Conservation (phyloP, 2,329 filamentous ascomycete genomes). For the Aspergillaceae sp. region DNA sequence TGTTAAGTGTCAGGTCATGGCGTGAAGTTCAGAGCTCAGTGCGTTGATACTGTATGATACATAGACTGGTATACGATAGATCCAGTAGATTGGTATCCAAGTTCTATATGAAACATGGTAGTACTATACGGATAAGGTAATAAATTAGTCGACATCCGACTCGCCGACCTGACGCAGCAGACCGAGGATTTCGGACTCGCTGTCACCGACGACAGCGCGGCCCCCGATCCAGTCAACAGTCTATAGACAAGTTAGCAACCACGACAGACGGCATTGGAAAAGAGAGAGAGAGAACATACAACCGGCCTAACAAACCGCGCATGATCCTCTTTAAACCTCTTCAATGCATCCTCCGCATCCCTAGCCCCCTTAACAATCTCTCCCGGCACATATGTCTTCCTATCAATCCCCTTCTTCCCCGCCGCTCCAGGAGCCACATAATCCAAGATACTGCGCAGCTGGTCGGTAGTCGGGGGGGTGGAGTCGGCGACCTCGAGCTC, state of each 20-base stretch:
- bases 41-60: conserved; percentile 20
- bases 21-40: conserved; percentile 18
- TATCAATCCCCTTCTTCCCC: conserved; percentile 48
- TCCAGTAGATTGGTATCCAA: neutral
- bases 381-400: conserved; percentile 47
- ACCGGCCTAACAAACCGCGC: conserved; percentile 64
- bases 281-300: conserved; percentile 44
- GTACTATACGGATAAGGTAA: neutral
- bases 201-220: conserved; percentile 64
- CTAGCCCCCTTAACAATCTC: conserved; percentile 68
- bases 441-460: conserved; percentile 73
- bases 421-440: conserved; percentile 51
- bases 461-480: conserved; percentile 71
- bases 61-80: conserved; percentile 10
- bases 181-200: conserved; percentile 82
- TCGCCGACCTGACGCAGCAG: conserved; percentile 51
- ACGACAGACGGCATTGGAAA: neutral
- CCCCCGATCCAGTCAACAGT: conserved; percentile 92
- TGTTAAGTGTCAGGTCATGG: conserved; percentile 9
- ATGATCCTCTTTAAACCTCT: conserved; percentile 63
- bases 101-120: neutral
- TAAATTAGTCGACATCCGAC: conserved; percentile 12
- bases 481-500: conserved; percentile 65
- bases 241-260: conserved; percentile 13
- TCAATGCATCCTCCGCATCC: conserved; percentile 67